phyloP scores from a whole-genome alignment of 2,329 filamentous ascomycete genomes.

The Hypomyces perniciosus region DNA sequence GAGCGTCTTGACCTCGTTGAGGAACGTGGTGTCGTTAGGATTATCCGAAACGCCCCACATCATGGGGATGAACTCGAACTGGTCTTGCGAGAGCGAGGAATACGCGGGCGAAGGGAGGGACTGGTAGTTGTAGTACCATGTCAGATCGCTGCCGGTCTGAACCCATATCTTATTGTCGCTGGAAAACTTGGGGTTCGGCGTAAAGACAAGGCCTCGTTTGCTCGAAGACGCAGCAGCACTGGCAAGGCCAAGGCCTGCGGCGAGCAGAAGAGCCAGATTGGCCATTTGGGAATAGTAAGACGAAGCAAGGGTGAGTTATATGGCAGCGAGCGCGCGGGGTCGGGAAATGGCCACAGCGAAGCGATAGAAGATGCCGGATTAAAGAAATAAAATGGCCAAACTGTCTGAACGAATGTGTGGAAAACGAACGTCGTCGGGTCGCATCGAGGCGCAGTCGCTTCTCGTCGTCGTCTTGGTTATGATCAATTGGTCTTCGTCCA shows the following conservation, averaged over 20 bases:
- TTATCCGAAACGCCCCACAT: constrained; percentile 58
- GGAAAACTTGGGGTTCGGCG: constrained; percentile 48
- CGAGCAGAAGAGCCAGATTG: constrained; percentile 2
- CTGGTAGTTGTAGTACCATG: constrained; percentile 83
- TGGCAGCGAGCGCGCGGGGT: too few species aligned
- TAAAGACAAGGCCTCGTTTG: constrained; percentile 70
- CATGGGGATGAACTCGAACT: constrained; percentile 75
- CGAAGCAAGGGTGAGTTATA: too few species aligned
- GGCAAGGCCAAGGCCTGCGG: constrained; percentile 18
- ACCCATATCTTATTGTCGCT: constrained; percentile 63
- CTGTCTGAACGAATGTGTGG: too few species aligned
- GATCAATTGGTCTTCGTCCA: too few species aligned
- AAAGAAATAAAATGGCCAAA: too few species aligned
- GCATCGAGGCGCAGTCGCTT: too few species aligned
- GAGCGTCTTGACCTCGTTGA: constrained; percentile 49
- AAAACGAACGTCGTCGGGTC: too few species aligned
- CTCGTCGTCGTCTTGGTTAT: too few species aligned
- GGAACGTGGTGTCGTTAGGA: constrained; percentile 52
- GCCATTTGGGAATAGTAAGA: background rate
- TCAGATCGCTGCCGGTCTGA: constrained; percentile 50
- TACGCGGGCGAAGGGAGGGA: constrained; percentile 49
- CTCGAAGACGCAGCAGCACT: constrained; percentile 28
- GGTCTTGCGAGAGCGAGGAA: constrained; percentile 40
- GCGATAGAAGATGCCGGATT: too few species aligned
- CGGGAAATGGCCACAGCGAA: too few species aligned